Base-by-base conservation (phyloP, 495 filamentous ascomycete species). In the Chaetomium fimeti region DNA sequence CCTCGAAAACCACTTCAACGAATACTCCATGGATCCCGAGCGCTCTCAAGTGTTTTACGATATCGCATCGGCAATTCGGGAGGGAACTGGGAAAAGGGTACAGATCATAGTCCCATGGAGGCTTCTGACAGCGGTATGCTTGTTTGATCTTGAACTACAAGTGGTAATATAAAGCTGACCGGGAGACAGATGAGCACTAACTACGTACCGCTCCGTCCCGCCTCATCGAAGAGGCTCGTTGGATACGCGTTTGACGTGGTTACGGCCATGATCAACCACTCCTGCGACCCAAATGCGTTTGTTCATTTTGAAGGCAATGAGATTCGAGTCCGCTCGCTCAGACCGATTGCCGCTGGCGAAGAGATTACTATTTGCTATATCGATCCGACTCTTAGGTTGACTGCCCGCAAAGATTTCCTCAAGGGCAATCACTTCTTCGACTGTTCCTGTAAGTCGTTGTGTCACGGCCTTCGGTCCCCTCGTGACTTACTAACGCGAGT, bases 351-450 rank as follows among this genome's bases (percentile, higher is more conserved):
- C 7, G 75, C 81, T 27, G 80, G 81, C 63, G 80, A 84, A 16
- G 88, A 93, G 71, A 76, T 92, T 47, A 84, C 83, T 59, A 85
- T 90, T 66, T 85, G 85, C 25, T 93, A 93, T 70, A 76, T 88
- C 61, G 89, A 91, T 71, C 76, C 77, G 22, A 88, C 83, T 0
- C 79, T 82, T 9, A 83, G 85, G 28, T 51, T 72, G 1, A 16
- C 48, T 0, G 20, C 5, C 5, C 64, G 72, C 2, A 82, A 80
- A 25, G 68, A 71, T 11, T 79, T 87, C 60, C 78, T 92, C 1
- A 71, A 73, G 38, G 77, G 78, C 16, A 79, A 82, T 28, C 90
- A 88, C 73, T 88, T 85, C 74, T 91, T 92, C 74, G 74, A 76
- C 58, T 92, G 89, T 73, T 61, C 57, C 42, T 92, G 89, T 73